Evolutionary conservation across 2,329 filamentous ascomycete species (phyloP).

Genomic region (Basipetospora chlamydospora): DNA sequence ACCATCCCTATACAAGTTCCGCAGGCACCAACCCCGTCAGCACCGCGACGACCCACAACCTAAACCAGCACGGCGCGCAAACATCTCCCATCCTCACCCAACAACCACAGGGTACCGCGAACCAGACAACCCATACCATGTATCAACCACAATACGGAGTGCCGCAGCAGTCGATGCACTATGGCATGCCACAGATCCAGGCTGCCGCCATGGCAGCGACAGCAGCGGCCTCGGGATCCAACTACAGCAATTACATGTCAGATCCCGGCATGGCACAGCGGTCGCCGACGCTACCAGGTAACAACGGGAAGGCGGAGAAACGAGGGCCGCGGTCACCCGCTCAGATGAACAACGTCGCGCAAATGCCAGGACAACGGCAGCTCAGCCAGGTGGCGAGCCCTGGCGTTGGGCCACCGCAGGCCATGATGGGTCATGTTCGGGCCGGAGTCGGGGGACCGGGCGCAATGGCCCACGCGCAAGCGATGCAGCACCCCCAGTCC

Average conservation of each 20-base stretch:
- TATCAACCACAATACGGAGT: constrained; percentile 70
- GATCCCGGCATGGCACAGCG: constrained; percentile 54
- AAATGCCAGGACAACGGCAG: constrained; percentile 45
- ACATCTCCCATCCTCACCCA: constrained; percentile 69
- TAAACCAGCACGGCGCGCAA: constrained; percentile 53
- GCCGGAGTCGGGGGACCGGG: constrained; percentile 36
- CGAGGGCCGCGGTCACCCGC: constrained; percentile 64
- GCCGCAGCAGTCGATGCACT: constrained; percentile 61
- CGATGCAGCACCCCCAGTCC: constrained; percentile 56
- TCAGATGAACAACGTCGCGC: constrained; percentile 49
- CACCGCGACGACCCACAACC: constrained; percentile 56
- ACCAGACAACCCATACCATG: constrained; percentile 45
- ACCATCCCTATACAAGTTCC: constrained; percentile 50
- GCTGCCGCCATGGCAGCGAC: constrained; percentile 87
- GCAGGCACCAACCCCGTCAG: constrained; percentile 46
- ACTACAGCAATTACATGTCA: constrained; percentile 57
- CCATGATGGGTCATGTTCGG: constrained; percentile 58
- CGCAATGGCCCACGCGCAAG: constrained; percentile 46
- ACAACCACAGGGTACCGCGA: constrained; percentile 54
- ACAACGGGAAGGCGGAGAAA: constrained; percentile 47
- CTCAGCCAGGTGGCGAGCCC: constrained; percentile 70
- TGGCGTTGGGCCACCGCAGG: constrained; percentile 55
- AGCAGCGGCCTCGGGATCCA: constrained; percentile 75
- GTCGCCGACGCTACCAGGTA: constrained; percentile 62
- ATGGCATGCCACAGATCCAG: constrained; percentile 70